Evolutionary conservation across 176 grass and related monocot genomes (phyloP).

Genomic region (Avena eriantha): DNA sequence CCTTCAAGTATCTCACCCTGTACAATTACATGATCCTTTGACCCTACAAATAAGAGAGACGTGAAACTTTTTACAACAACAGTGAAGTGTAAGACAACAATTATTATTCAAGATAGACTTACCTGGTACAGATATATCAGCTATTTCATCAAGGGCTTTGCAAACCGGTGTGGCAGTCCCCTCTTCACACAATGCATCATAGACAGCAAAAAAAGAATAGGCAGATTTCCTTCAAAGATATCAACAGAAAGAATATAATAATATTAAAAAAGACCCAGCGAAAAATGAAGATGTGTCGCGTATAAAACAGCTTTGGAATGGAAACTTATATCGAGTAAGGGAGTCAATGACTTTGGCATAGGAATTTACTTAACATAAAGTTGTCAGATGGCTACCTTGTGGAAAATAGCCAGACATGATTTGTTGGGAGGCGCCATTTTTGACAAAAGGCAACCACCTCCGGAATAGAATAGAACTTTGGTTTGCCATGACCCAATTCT

Average conservation of each 20-base stretch:
- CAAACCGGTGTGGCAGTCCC: conserved; percentile 90
- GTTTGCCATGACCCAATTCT: conserved; percentile 80
- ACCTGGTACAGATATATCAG: conserved; percentile 87
- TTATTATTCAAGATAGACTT: conserved; percentile 24
- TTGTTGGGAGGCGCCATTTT: conserved; percentile 90
- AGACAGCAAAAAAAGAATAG: conserved; percentile 82
- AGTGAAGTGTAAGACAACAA: neutral
- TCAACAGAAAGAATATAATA: conserved; percentile 15
- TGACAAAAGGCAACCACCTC: conserved; percentile 84
- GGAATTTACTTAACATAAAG: neutral
- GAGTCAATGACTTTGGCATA: neutral
- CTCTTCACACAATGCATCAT: conserved; percentile 91
- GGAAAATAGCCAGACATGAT: conserved; percentile 94
- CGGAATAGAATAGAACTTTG: conserved; percentile 90
- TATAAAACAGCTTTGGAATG: neutral
- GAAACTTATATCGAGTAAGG: neutral
- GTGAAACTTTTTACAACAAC: neutral
- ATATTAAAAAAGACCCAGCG: neutral
- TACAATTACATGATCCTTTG: conserved; percentile 86
- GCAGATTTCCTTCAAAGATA: conserved; percentile 73
- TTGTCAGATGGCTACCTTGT: conserved; percentile 65
- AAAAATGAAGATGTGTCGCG: conserved; percentile 6
- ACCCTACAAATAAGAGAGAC: conserved; percentile 47
- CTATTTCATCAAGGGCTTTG: conserved; percentile 82
- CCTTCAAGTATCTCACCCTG: conserved; percentile 98